Conservation (phyloP, 306 rosid genomes). For the Medicago truncatula region DNA sequence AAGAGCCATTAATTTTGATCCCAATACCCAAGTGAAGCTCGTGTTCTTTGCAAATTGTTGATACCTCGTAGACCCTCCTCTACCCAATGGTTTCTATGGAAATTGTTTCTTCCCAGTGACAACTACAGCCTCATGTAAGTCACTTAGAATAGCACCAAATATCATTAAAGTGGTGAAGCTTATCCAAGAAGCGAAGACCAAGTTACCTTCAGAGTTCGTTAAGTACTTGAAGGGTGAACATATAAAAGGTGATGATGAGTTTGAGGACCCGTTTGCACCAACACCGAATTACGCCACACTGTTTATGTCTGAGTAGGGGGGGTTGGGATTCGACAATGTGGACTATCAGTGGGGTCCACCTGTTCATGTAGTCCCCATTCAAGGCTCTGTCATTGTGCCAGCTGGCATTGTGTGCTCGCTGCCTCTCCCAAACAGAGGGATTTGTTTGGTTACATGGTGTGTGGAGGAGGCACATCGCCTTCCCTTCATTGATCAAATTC, state of each 20-base stretch:
- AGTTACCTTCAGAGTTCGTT: slow-evolving; percentile 52
- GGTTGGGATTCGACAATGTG: slow-evolving; percentile 73
- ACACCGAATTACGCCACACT: slow-evolving; percentile 57
- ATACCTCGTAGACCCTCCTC: slow-evolving; percentile 62
- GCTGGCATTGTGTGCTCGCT: slow-evolving; percentile 63
- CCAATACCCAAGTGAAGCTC: slow-evolving; percentile 41
- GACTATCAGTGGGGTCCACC: slow-evolving; percentile 80
- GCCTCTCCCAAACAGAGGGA: slow-evolving; percentile 58
- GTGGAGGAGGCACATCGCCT: slow-evolving; percentile 55
- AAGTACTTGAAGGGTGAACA: slow-evolving; percentile 55
- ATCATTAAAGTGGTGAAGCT: slow-evolving; percentile 55
- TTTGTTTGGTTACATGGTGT: slow-evolving; percentile 80
- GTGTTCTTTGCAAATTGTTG: slow-evolving; percentile 88
- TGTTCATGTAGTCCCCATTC: slow-evolving; percentile 63
- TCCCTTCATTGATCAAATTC: slow-evolving; percentile 54
- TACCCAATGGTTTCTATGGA: slow-evolving; percentile 80
- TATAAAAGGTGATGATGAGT: slow-evolving; percentile 24
- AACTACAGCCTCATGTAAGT: slow-evolving; percentile 42
- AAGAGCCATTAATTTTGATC: slow-evolving; percentile 42
- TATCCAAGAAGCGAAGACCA: slow-evolving; percentile 66
- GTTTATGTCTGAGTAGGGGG: slow-evolving; percentile 80
- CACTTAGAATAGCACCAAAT: slow-evolving; percentile 32
- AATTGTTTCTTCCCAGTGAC: slow-evolving; percentile 83
- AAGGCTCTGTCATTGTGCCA: slow-evolving; percentile 61
- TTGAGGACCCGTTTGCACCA: slow-evolving; percentile 64